Base-by-base conservation (phyloP, 805 yeast genomes). In the Saturnispora diversa region DNA sequence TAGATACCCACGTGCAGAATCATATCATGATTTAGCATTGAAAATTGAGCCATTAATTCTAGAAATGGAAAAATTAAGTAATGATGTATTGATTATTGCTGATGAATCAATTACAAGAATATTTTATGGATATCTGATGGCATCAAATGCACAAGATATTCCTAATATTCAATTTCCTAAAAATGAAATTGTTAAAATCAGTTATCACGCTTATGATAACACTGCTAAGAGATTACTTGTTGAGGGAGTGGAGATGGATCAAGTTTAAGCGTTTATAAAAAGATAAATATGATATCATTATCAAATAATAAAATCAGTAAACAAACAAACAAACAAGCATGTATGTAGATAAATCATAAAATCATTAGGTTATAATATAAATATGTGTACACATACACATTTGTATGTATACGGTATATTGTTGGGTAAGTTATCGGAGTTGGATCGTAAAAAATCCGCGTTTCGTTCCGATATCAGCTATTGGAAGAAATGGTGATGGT, bases 21-120 rank as follows among this genome's bases (percentile, higher is more conserved):
- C 94, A 37, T 92, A 87, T 56, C 98, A 92, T 61, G 99, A 92
- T 60, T 70, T 92, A 43, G 97, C 98, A 0, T 81, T 92, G 27
- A 77, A 95, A 51, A 74, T 92, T 64, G 98, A 92, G 62, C 95
- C 97, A 0, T 68, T 92, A 41, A 76, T 92, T 45, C 69, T 92
- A 57, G 97, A 92, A 60, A 80, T 92, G 77, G 99, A 92, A 60
- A 74, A 97, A 50, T 80, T 83, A 74, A 74, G 84, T 39, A 84
- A 86, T 16, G 96, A 87, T 56, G 73, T 92, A 12, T 66, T 92
- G 49, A 82, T 92, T 44, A 83, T 92, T 50, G 97, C 96, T 1
- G 97, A 92, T 58, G 97, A 90, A 53, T 77, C 94, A 1, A 82
- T 92, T 2, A 69, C 94, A 47, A 70, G 88, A 45, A 95, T 92